Evolutionary conservation across 2,329 filamentous ascomycete species (phyloP).

Genomic region (Beauveria sp.): DNA sequence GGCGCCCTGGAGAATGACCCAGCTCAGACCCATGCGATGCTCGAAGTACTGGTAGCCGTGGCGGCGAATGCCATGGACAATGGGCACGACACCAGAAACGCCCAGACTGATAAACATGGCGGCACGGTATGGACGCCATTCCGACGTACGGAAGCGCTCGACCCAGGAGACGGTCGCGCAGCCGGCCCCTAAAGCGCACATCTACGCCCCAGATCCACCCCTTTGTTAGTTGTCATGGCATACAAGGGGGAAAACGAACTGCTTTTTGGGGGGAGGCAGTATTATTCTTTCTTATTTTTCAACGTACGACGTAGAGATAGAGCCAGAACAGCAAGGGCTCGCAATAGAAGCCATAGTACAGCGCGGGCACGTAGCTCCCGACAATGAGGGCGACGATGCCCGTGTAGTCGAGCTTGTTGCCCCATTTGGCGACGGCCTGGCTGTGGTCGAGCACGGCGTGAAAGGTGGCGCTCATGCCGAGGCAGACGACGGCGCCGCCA

Average conservation of each 20-base stretch:
- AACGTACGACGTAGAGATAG: conserved; percentile 68
- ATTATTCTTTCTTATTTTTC: no score
- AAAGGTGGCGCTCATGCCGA: conserved; percentile 77
- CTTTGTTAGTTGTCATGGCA: conserved; percentile 14
- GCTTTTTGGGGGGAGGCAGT: no score
- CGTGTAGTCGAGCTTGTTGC: conserved; percentile 90
- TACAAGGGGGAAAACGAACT: neutral
- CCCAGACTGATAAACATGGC: conserved; percentile 87
- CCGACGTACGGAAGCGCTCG: conserved; percentile 75
- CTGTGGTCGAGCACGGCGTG: conserved; percentile 85
- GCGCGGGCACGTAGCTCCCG: conserved; percentile 79
- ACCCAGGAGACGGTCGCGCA: conserved; percentile 72
- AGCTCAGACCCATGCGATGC: conserved; percentile 69
- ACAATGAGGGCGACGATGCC: conserved; percentile 90
- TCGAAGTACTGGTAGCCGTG: conserved; percentile 62
- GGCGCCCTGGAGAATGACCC: conserved; percentile 70
- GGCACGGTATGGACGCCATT: conserved; percentile 77
- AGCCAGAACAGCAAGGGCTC: conserved; percentile 53
- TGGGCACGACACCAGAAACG: conserved; percentile 72
- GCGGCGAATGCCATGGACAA: conserved; percentile 64
- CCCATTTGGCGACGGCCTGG: conserved; percentile 65
- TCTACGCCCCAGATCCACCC: conserved; percentile 40
- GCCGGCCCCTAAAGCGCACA: conserved; percentile 65
- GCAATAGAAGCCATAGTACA: conserved; percentile 82
- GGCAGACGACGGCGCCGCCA: conserved; percentile 60